Base-by-base conservation (phyloP, 2,329 filamentous ascomycete species). In the Xylariales sp. region DNA sequence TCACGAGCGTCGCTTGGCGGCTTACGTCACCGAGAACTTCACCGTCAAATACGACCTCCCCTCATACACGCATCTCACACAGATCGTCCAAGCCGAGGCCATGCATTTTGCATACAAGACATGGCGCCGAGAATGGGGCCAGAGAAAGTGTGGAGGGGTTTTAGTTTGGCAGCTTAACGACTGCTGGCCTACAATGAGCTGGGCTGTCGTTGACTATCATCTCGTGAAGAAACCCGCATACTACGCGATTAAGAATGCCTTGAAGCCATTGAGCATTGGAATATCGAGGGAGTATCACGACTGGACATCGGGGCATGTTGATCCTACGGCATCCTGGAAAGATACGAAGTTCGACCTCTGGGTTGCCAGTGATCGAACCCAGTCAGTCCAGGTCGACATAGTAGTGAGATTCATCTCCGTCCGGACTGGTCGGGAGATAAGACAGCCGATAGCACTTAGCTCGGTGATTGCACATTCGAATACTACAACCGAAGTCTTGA, bases 21-120 rank as follows among this genome's bases (percentile, higher is more conserved):
- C 90, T 0, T 95, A 95, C 74, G 81, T 94, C 1, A 87, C 90
- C 12, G 92, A 94, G 75, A 95, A 94, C 80, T 89, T 94, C 74
- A 85, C 87, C 3, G 84, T 83, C 45, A 82, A 77, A 14, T 76
- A 71, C 30, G 75, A 80, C 41, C 74, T 80, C n/a, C 59, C 63
- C 1, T 82, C 83, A 56, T 89, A 87, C 72, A 83, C 87, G 65
- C 90, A 88, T 71, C 78, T 81, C 28, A 87, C 86, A 0, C 86
- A 87, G 69, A 74, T 87, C 5, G 82, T 85, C 67, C 86, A 88
- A 76, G 81, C 83, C 3, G 86, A 88, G 70, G 82, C 85, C 56
- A 80, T 87, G 73, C 79, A 81, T 3, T 82, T 79, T 41, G 84
- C 85, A 0, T 87, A 87, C 74, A 81, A 84, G 48, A 77, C 81